Percentiles rank a stretch among this genome's conserved stretches.
Conservation (phyloP, 2,329 filamentous ascomycete species). For the Aspergillus aculeatinus region DNA sequence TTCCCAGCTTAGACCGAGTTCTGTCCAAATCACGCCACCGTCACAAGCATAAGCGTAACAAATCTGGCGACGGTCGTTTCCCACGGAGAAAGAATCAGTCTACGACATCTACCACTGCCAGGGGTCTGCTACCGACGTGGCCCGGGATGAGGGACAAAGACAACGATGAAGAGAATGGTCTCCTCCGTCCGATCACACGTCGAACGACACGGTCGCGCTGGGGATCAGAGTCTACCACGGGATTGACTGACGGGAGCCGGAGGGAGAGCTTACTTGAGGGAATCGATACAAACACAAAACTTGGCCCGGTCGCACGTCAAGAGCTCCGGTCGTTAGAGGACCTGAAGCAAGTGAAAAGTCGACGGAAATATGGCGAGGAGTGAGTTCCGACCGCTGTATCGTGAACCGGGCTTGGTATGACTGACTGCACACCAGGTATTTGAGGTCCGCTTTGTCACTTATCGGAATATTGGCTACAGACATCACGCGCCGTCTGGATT, state of each 20-base stretch:
- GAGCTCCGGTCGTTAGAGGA: constrained; percentile 37
- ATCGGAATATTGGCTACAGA: constrained; percentile 43
- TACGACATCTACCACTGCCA: constrained; percentile 30
- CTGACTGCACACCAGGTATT: constrained; percentile 23
- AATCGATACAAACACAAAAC: constrained; percentile 25
- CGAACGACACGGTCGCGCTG: constrained; percentile 34
- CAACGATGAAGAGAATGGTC: constrained; percentile 29
- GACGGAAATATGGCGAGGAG: constrained; percentile 75
- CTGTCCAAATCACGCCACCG: constrained; percentile 13
- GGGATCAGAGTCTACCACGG: constrained; percentile 34
- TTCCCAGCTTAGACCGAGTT: constrained; percentile 13
- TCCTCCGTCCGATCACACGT: constrained; percentile 31
- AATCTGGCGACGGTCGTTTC: constrained; percentile 32
- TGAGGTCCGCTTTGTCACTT: constrained; percentile 36
- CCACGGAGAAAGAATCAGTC: constrained; percentile 36
- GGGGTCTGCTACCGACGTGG: constrained; percentile 34
- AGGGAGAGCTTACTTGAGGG: constrained; percentile 31
- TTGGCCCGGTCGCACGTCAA: constrained; percentile 28
- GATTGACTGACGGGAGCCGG: constrained; percentile 25
- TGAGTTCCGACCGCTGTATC: constrained; percentile 52
- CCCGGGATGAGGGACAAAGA: constrained; percentile 31
- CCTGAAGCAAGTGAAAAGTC: constrained; percentile 47
- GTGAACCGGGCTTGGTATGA: background rate
- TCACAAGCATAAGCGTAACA: constrained; percentile 31
- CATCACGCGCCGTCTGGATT: constrained; percentile 48